Evolutionary conservation across 257 asterid species (phyloP).

Genomic region (Dorcoceras hygrometricum): DNA sequence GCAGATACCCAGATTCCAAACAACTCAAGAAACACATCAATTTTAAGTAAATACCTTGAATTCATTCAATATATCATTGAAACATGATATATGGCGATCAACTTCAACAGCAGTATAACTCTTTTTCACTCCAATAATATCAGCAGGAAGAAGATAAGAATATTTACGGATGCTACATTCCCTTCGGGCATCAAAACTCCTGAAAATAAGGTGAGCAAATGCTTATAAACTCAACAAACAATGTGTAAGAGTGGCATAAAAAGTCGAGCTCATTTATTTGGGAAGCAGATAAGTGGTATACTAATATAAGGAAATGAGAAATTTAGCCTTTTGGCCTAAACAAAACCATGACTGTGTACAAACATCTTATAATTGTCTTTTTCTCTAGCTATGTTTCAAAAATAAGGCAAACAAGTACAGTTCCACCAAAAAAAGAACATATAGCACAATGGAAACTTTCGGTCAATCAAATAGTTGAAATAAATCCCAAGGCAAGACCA

Average conservation of each 20-base stretch:
- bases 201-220: constrained; percentile 30
- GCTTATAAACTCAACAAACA: not conserved
- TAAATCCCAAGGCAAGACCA: too few species aligned
- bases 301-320: not conserved
- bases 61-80: not conserved
- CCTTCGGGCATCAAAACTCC: constrained; percentile 89
- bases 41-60: not conserved
- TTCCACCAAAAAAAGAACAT: not conserved
- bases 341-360: not conserved
- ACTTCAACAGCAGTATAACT: constrained; percentile 13
- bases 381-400: not conserved
- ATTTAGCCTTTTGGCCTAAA: not conserved
- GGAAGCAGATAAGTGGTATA: not conserved
- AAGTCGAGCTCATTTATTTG: not conserved
- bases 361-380: not conserved
- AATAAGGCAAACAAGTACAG: not conserved
- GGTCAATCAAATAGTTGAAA: not conserved
- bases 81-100: not conserved
- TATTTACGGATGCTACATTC: constrained; percentile 85
- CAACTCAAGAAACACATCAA: not conserved
- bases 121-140: constrained; percentile 68
- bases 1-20: not conserved
- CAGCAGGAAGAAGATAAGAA: constrained; percentile 88
- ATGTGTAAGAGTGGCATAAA: not conserved
- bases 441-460: not conserved